phyloP scores from a whole-genome alignment of 176 grass and related monocot species.

The Aegilops tauschii region DNA sequence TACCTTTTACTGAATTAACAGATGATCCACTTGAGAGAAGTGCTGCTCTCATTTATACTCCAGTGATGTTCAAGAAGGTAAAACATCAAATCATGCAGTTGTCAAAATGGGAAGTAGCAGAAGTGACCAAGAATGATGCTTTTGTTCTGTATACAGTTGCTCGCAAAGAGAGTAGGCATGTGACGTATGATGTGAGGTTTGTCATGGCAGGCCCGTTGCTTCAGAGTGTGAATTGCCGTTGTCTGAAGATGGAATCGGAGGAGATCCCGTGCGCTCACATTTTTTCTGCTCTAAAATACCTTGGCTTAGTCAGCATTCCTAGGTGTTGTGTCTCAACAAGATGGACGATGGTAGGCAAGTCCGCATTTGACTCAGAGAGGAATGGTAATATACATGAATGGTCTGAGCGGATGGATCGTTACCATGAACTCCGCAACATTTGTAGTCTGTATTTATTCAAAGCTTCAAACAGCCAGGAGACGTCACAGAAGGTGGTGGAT shows the following conservation, averaged over 20 bases:
- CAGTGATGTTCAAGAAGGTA: constrained; percentile 15
- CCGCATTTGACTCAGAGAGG: too few relatives aligned
- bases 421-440: not conserved
- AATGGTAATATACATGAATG: not conserved
- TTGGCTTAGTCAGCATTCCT: too few relatives aligned
- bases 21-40: constrained; percentile 2
- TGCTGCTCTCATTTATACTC: constrained; percentile 16
- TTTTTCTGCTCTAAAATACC: not conserved
- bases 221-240: not conserved
- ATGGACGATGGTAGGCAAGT: too few relatives aligned
- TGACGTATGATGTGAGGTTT: not conserved
- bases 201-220: not conserved
- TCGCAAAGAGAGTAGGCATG: not conserved
- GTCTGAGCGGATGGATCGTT: not conserved
- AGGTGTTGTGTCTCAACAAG: too few relatives aligned
- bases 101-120: too few relatives aligned
- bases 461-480: not conserved
- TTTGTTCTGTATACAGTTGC: too few relatives aligned
- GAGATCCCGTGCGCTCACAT: not conserved
- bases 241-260: not conserved
- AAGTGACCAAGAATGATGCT: too few relatives aligned
- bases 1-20: not conserved
- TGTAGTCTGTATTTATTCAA: not conserved
- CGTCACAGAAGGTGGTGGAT: too few relatives aligned
- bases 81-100: not conserved